Conservation (phyloP, 2,329 filamentous ascomycete genomes). For the Colletotrichum sp. region DNA sequence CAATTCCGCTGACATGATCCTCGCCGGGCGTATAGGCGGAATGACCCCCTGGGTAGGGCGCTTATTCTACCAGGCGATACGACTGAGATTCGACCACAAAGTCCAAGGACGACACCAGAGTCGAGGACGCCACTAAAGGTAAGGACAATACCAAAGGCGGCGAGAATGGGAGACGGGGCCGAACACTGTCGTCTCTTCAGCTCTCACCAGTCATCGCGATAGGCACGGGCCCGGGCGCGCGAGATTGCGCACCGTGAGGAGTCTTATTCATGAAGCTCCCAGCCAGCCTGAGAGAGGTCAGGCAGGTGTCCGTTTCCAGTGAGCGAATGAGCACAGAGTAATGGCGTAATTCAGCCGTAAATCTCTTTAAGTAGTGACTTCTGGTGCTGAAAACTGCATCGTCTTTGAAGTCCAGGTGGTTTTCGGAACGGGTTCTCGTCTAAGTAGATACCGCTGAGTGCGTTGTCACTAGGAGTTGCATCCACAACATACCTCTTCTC, state of each 20-base stretch:
- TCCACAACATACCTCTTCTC: neutral
- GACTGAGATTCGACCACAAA: too few species aligned
- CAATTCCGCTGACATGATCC: too few species aligned
- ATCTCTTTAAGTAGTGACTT: neutral
- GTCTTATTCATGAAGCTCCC: fast-evolving
- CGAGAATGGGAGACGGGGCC: too few species aligned
- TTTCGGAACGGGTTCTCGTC: neutral
- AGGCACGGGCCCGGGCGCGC: neutral
- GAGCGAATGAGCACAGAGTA: too few species aligned
- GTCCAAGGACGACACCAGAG: too few species aligned
- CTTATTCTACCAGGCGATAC: too few species aligned
- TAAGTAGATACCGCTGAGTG: neutral
- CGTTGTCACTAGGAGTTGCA: neutral
- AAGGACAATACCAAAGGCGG: too few species aligned
- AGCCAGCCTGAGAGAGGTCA: neutral
- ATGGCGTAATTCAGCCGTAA: neutral
- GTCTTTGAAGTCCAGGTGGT: neutral
- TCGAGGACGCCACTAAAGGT: too few species aligned
- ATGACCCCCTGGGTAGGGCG: too few species aligned
- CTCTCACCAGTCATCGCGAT: neutral
- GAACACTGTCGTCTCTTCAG: neutral
- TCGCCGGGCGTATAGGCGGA: too few species aligned
- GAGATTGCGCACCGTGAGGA: neutral
- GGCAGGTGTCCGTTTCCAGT: too few species aligned
- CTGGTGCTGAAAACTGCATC: neutral